Base-by-base conservation (phyloP, 1,284 basidiomycete genomes). In the Microstroma glucosiphilum region DNA sequence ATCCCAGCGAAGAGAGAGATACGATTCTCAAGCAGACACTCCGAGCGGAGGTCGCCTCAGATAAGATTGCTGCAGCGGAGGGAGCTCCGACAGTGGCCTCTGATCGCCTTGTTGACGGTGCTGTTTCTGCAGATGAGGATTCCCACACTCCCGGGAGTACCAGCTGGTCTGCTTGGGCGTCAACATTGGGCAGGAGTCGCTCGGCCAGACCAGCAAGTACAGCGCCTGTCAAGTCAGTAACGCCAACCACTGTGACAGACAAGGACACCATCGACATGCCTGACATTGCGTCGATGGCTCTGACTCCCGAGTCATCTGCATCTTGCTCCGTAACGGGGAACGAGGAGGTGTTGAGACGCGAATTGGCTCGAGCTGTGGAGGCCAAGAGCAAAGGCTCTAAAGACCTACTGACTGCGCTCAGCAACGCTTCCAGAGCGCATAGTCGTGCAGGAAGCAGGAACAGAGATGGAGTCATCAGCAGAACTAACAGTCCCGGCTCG, bases 371-470 rank as follows among this genome's bases (percentile, higher is more conserved):
- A 23, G 4, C 51, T 4, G 13, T 54, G 13, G 51, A 54, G 21
- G 51, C 51, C 7, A 54, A 54, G 51, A 54, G 3, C 51, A 54
- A 25, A 13, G 17, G 51, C 2, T 54, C 51, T 15, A 48, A 19
- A 21, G 58, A 51, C 40, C 26, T 48, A 15, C 58, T 59, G 42
- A 59, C n/a, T 48, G 46, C 58, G 6, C 42, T 42, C 11, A 59
- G 30, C 51, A 54, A 54, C 25, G 51, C 51, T 15, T 54, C 51
- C 21, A 17, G 51, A 13, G 21, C 51, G 6, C 8, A 26, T 21
- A 54, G 51, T 25, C 51, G 51, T 26, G 51, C 51, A 6, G 25
- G 21, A 19, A 54, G 51, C 51, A 54, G 25, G 51, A 25, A 7
- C n/a, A 54, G 21, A 26, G 51, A 54, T 6, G 21, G 51, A 54